A percentile compares a stretch with the other conserved stretches of the same genome.
Conservation (phyloP, 495 filamentous ascomycete genomes). For the Lineolata rhizophorae region DNA sequence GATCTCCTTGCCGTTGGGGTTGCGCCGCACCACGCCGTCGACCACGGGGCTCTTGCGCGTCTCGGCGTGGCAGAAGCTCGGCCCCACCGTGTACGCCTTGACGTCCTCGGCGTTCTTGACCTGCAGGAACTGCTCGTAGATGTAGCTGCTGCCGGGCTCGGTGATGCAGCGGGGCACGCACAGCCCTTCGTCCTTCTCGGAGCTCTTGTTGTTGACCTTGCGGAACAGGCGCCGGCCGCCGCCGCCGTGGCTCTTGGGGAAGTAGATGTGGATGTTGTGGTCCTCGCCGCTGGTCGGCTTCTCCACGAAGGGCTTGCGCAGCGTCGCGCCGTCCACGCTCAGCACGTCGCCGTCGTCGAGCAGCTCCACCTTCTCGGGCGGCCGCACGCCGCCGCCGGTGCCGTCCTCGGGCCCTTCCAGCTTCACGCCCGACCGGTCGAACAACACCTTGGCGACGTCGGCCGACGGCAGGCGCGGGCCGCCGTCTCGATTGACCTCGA, state of each 20-base stretch:
- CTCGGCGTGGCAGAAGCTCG: slow-evolving; percentile 86
- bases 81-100: slow-evolving; percentile 94
- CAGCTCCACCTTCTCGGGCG: slow-evolving; percentile 47
- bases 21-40: slow-evolving; percentile 83
- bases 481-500: slow-evolving; percentile 92
- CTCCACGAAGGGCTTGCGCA: slow-evolving; percentile 92
- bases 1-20: slow-evolving; percentile 92
- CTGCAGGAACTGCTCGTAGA: slow-evolving; percentile 92
- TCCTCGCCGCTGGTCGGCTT: slow-evolving; percentile 97
- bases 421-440: slow-evolving; percentile 54
- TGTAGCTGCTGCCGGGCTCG: slow-evolving; percentile 57
- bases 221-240: slow-evolving; percentile 84
- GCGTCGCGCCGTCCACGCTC: slow-evolving; percentile 56
- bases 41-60: slow-evolving; percentile 94
- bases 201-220: slow-evolving; percentile 96
- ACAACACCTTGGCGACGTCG: slow-evolving; percentile 58
- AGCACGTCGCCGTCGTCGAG: slow-evolving; percentile 74
- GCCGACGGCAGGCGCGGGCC: slow-evolving; percentile 56
- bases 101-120: slow-evolving; percentile 95
- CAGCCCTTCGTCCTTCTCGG: slow-evolving; percentile 64
- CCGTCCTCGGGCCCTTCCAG: slow-evolving; percentile 58
- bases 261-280: slow-evolving; percentile 97
- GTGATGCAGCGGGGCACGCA: slow-evolving; percentile 56
- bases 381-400: slow-evolving; percentile 34
- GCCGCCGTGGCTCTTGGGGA: slow-evolving; percentile 60